These are phyloP conservation scores for Trichoderma sp. DNA, from an alignment of 2,329 filamentous ascomycete genomes.

Conservation along the genomic window DNA sequence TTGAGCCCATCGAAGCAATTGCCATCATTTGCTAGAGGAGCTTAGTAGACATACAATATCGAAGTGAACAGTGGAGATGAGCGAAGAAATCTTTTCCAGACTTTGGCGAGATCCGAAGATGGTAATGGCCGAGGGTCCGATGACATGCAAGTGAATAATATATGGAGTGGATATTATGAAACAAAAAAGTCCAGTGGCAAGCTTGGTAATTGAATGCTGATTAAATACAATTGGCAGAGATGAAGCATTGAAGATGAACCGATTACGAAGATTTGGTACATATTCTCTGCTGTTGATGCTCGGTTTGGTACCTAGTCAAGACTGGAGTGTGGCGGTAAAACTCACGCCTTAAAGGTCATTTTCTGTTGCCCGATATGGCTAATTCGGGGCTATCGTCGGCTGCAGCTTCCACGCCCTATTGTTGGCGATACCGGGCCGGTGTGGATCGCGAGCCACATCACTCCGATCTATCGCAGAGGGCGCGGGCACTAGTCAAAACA, in stretches of 20 bases:
- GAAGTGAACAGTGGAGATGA: no score
- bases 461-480: not conserved
- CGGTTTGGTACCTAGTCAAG: not conserved
- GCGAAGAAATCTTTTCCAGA: no score
- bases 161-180: not conserved
- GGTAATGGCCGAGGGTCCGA: not conserved
- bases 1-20: no score
- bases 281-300: not conserved
- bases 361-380: not conserved
- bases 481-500: not conserved
- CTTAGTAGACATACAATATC: no score
- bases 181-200: not conserved
- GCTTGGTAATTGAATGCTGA: not conserved
- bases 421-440: not conserved
- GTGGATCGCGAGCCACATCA: not conserved
- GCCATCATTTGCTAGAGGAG: no score
- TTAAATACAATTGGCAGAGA: not conserved
- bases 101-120: not conserved
- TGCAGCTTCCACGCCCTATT: not conserved
- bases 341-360: not conserved
- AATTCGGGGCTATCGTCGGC: not conserved
- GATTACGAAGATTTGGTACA: not conserved
- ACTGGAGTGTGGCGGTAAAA: not conserved
- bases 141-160: not conserved
- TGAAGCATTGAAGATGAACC: not conserved